Base-by-base conservation (phyloP, 208 protist species). In the Blechomonas ayalai region DNA sequence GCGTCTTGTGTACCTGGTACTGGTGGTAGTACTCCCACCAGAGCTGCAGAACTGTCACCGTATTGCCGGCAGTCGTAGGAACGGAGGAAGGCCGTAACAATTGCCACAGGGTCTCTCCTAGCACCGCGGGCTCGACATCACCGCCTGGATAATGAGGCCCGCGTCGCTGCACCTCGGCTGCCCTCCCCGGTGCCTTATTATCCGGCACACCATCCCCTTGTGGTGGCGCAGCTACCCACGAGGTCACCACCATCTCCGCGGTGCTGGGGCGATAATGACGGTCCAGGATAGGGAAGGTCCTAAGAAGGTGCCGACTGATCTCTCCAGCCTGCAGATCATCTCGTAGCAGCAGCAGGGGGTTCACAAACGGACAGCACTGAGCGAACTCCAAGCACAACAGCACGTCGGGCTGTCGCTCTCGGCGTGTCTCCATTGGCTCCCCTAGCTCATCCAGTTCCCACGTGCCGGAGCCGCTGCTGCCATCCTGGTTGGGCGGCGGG, bases 21-120 rank as follows among this genome's bases (percentile, higher is more conserved):
- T 40, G 20, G 13, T 75, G 44, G 42, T 81, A 82, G 61, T 67
- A 89, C 44, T 71, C 66, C 62, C 63, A 81, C 80, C 80, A 89
- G 13, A 84, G 41, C 38, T 89, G 75, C 22, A 84, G 43, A 34
- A 84, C 69, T 1, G 64, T 72, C 18, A 82, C 58, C 7, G 1
- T 10, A 26, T 16, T 47, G 20, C 34, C 42, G 4, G 24, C 39
- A 0, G 25, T 13, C 0, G 54, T 13, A 6, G 43, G 3, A 2
- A 58, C 16, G 38, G 49, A 26, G 8, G 28, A 18, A n/a, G 77
- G 69, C 25, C 37, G 36, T 31, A 88, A 67, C 3, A 69, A 13
- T 6, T 40, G 35, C 64, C 67, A 83, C 23, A 88, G 22, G 13
- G 62, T 47, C 18, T 48, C 33, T 6, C 38, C 32, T n/a, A 86